A percentile compares a stretch with the other conserved stretches of the same genome.
phyloP scores from a whole-genome alignment of 805 yeast species.

The Tanozyma kutaoensis region DNA sequence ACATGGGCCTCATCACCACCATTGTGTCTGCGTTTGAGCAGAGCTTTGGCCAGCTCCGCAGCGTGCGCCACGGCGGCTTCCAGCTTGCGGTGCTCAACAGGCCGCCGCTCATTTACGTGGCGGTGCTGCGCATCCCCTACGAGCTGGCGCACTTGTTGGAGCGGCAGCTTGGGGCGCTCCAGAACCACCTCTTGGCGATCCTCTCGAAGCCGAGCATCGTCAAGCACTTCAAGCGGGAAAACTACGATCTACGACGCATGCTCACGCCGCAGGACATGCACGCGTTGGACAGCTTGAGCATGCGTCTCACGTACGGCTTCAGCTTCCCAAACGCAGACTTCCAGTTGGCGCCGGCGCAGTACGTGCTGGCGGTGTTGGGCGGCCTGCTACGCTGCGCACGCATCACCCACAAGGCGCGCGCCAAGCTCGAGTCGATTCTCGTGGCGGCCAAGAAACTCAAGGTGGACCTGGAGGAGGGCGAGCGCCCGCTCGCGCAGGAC shows the following conservation, averaged over 20 bases:
- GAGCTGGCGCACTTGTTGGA: constrained; percentile 20
- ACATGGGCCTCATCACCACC: constrained; percentile 73
- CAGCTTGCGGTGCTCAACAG: constrained; percentile 46
- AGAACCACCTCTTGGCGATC: constrained; percentile 71
- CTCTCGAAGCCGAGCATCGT: constrained; percentile 69
- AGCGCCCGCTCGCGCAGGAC: constrained; percentile 22
- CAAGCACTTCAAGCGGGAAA: constrained; percentile 59
- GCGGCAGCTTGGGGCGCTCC: constrained; percentile 53
- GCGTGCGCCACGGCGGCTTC: constrained; percentile 37
- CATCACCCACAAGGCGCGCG: constrained; percentile 44
- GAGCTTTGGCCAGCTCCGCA: constrained; percentile 24
- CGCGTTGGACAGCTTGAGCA: constrained; percentile 48
- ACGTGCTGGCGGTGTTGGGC: constrained; percentile 15
- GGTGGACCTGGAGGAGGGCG: constrained; percentile 3
- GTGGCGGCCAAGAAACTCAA: constrained; percentile 16
- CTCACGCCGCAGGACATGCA: constrained; percentile 64
- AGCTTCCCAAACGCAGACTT: constrained; percentile 1
- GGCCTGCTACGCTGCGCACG: constrained; percentile 20
- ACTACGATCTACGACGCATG: constrained; percentile 68
- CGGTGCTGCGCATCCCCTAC: constrained; percentile 47
- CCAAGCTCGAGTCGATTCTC: constrained; percentile 41
- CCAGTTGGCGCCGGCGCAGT: constrained; percentile 11
- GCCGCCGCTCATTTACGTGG: constrained; percentile 59
- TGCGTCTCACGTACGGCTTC: constrained; percentile 21
- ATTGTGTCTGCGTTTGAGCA: constrained; percentile 57